phyloP scores from a whole-genome alignment of 257 asterid genomes.

The Hygrophila difformis region DNA sequence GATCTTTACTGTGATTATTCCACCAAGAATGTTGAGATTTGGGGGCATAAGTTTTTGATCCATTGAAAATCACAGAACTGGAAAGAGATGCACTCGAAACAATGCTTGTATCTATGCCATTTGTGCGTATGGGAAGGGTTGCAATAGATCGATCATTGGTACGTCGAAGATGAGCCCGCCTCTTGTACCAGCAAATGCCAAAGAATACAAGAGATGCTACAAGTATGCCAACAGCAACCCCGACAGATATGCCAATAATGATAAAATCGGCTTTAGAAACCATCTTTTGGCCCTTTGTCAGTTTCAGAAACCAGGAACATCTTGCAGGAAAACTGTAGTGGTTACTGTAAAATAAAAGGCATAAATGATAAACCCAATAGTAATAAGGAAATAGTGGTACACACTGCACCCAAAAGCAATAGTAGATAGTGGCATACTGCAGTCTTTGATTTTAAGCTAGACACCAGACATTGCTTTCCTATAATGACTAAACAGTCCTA shows the following conservation, averaged over 20 bases:
- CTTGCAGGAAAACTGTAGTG: conserved; percentile 29
- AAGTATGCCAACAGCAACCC: conserved; percentile 66
- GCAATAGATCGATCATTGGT: conserved; percentile 43
- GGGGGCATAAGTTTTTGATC: conserved; percentile 24
- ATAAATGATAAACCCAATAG: no score
- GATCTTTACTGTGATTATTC: conserved; percentile 52
- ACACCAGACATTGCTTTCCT: no score
- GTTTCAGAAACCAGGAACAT: conserved; percentile 38
- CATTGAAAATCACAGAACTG: conserved; percentile 30
- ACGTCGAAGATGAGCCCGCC: conserved; percentile 31
- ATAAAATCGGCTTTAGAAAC: conserved; percentile 58
- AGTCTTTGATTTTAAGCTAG: no score
- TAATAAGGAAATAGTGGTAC: no score
- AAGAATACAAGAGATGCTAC: conserved; percentile 55
- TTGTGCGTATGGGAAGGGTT: conserved; percentile 71
- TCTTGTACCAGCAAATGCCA: conserved; percentile 66
- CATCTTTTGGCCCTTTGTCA: conserved; percentile 48
- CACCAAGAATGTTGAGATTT: conserved; percentile 62
- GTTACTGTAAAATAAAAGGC: no score
- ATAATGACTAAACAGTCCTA: no score
- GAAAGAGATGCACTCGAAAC: conserved; percentile 65
- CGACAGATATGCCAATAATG: conserved; percentile 73
- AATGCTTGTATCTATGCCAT: conserved; percentile 58
- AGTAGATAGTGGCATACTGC: no score
- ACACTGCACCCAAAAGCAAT: no score